Evolutionary conservation across 2,329 filamentous ascomycete genomes (phyloP).

Genomic region (Xylogone sp.): DNA sequence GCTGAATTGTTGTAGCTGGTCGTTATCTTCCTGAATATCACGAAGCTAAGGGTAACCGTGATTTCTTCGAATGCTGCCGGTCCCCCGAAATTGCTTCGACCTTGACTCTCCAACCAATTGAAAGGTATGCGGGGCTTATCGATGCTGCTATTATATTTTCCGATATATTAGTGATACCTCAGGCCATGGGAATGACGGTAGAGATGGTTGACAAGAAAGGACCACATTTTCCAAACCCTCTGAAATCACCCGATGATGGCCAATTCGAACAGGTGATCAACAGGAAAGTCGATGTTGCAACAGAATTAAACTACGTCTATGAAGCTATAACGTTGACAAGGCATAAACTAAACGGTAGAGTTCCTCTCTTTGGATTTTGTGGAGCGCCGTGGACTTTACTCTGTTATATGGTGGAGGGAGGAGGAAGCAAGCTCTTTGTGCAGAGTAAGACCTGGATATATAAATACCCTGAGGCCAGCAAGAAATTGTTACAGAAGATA

Average conservation of each 20-base stretch:
- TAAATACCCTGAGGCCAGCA: constrained; percentile 76
- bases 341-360: constrained; percentile 79
- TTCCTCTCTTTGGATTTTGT: constrained; percentile 94
- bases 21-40: constrained; percentile 98
- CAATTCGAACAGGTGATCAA: constrained; percentile 78
- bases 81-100: constrained; percentile 89
- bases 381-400: constrained; percentile 95
- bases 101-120: constrained; percentile 89
- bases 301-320: constrained; percentile 91
- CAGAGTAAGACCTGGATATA: constrained; percentile 97
- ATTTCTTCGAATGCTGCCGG: constrained; percentile 98
- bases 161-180: constrained; percentile 95
- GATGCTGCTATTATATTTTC: constrained; percentile 99
- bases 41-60: constrained; percentile 80
- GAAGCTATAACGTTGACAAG: constrained; percentile 89
- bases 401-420: constrained; percentile 99
- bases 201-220: constrained; percentile 98
- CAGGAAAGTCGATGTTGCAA: constrained; percentile 76
- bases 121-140: constrained; percentile 84
- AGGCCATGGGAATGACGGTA: constrained; percentile 97
- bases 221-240: constrained; percentile 85
- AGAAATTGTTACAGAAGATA: constrained; percentile 84
- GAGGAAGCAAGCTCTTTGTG: constrained; percentile 90
- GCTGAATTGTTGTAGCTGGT: constrained; percentile 59
- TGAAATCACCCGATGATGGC: constrained; percentile 73